Evolutionary conservation across 2,329 filamentous ascomycete genomes (phyloP).

Genomic region (Sclerotinia subarctica): DNA sequence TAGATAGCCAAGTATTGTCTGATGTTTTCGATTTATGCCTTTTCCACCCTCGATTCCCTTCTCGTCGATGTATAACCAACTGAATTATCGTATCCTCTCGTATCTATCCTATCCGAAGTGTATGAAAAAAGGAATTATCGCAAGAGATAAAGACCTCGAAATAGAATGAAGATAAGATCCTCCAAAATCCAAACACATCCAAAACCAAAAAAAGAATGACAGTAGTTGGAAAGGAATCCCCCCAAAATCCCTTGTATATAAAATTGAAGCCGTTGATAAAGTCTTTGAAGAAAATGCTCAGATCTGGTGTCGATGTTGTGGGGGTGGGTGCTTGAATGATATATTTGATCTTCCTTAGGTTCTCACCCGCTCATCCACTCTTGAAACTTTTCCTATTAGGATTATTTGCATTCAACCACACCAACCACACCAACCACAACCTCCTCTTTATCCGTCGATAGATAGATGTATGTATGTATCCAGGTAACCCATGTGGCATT

Average conservation of each 20-base stretch:
- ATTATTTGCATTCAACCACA: too few species aligned
- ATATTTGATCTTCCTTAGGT: background rate
- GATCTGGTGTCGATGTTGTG: background rate
- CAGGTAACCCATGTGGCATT: constrained; percentile 2
- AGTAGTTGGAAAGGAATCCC: constrained; percentile 14
- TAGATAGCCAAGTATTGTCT: background rate
- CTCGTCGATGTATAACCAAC: background rate
- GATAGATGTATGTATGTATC: background rate
- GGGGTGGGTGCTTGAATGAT: background rate
- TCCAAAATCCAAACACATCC: background rate
- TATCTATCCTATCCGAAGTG: background rate
- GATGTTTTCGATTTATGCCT: background rate
- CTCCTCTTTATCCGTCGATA: background rate
- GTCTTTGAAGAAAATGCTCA: background rate
- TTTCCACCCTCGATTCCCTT: background rate
- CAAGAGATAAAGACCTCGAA: background rate
- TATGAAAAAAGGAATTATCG: background rate
- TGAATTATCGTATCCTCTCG: background rate
- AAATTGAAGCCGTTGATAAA: constrained; percentile 11
- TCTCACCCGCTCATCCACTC: background rate
- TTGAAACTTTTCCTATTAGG: background rate
- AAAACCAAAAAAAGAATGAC: constrained; percentile 14
- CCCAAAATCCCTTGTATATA: background rate
- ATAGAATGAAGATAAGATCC: background rate
- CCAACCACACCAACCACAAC: background rate